phyloP scores from a whole-genome alignment of 2,329 filamentous ascomycete genomes.

The Apiospora saccharicola region DNA sequence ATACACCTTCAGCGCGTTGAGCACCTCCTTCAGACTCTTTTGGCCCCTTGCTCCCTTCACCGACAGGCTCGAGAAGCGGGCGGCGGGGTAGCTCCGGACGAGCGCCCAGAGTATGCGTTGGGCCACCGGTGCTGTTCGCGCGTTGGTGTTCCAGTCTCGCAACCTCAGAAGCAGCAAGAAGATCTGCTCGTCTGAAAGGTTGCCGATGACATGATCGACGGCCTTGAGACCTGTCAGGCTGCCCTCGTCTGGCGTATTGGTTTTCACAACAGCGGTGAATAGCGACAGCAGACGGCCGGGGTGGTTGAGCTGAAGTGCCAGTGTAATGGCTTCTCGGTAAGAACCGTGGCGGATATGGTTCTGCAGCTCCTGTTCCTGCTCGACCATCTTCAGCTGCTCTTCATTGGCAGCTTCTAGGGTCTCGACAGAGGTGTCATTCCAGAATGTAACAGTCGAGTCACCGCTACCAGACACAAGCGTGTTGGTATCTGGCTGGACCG shows the following conservation, averaged over 20 bases:
- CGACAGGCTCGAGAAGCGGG: slow-evolving; percentile 75
- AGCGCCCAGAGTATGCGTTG: slow-evolving; percentile 85
- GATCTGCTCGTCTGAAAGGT: slow-evolving; percentile 83
- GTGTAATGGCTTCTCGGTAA: slow-evolving; percentile 90
- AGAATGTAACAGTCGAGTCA: slow-evolving; percentile 93
- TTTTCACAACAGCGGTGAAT: slow-evolving; percentile 80
- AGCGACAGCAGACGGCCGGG: slow-evolving; percentile 84
- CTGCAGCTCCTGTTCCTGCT: slow-evolving; percentile 92
- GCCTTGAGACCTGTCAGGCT: slow-evolving; percentile 70
- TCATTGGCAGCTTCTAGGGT: slow-evolving; percentile 79
- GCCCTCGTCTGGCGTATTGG: slow-evolving; percentile 63
- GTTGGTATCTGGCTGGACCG: slow-evolving; percentile 72
- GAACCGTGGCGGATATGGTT: slow-evolving; percentile 90
- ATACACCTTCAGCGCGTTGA: slow-evolving; percentile 88
- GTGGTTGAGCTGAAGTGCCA: slow-evolving; percentile 93
- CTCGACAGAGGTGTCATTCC: slow-evolving; percentile 87
- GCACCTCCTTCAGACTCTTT: slow-evolving; percentile 79
- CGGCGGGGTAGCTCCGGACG: slow-evolving; percentile 81
- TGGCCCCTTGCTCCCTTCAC: slow-evolving; percentile 64
- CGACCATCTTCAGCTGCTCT: slow-evolving; percentile 80
- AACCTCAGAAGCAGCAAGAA: slow-evolving; percentile 82
- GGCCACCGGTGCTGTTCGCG: slow-evolving; percentile 81
- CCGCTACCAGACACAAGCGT: slow-evolving; percentile 89
- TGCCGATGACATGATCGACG: slow-evolving; percentile 85
- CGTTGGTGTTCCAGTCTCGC: slow-evolving; percentile 98